These are phyloP conservation scores for Leishmania tropica DNA, from an alignment of 208 protist species.

Conservation along the genomic window DNA sequence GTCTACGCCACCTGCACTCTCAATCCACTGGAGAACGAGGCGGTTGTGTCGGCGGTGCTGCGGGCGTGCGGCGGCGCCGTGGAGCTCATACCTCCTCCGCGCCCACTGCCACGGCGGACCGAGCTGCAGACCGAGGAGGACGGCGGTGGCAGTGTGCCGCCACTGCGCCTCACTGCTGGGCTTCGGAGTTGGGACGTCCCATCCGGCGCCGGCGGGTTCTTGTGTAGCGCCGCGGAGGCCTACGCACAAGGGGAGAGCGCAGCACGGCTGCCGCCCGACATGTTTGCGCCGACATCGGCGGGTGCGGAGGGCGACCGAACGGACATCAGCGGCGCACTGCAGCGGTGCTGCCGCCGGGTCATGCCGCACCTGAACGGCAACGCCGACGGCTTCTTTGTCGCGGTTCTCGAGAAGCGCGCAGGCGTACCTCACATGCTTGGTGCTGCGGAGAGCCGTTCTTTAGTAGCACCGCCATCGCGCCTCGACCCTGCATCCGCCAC, in stretches of 20 bases:
- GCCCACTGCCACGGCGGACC: neutral
- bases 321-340: conserved; percentile 26
- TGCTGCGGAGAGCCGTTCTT: neutral
- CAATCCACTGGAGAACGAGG: conserved; percentile 97
- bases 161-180: conserved; percentile 37
- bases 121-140: neutral
- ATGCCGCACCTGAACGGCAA: conserved; percentile 70
- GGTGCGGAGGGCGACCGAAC: neutral
- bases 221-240: conserved; percentile 43
- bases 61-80: conserved; percentile 36
- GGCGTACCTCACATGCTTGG: neutral
- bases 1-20: conserved; percentile 97
- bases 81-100: conserved; percentile 51
- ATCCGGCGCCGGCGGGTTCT: conserved; percentile 56
- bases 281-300: conserved; percentile 39
- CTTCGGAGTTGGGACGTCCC: conserved; percentile 70
- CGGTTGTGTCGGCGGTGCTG: conserved; percentile 88
- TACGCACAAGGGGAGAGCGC: conserved; percentile 34
- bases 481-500: neutral
- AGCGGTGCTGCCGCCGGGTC: conserved; percentile 58
- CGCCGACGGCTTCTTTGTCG: conserved; percentile 81
- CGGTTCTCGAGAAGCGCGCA: conserved; percentile 40
- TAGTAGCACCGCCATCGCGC: neutral
- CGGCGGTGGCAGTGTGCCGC: neutral
- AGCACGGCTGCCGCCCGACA: conserved; percentile 13